Base-by-base conservation (phyloP, 1,139 yeast species). In the Hansenula sp. region DNA sequence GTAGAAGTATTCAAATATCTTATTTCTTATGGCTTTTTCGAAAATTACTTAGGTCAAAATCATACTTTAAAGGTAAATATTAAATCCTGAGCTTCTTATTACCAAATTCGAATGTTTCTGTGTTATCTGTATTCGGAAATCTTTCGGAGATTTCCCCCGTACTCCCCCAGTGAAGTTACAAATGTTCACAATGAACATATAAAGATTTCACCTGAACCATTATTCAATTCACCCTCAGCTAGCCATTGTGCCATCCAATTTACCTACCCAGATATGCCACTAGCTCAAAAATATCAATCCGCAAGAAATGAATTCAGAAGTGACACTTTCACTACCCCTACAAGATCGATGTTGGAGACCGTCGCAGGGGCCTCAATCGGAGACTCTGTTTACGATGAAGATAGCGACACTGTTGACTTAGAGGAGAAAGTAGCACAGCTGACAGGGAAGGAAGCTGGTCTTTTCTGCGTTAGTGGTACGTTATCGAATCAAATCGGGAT, bases 251-350 rank as follows among this genome's bases (percentile, higher is more conserved):
- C n/a, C n/a, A n/a, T n/a, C n/a, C n/a, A n/a, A n/a, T n/a, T n/a
- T n/a, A n/a, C n/a, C n/a, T n/a, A n/a, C n/a, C n/a, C n/a, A 9
- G 24, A n/a, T 5, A 32, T 35, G 30, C 30, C 38, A 5, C 8
- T 35, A 8, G 24, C 21, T 3, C 9, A 25, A 5, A 35, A 25
- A n/a, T 65, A 65, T 43, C 49, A 50, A 12, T 45, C 62, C n/a
- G 63, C 71, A 8, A 50, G 59, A 24, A 79, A 78, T 57, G 86
- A 80, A 57, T 81, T 85, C 63, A 76, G 93, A 60, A 81, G 93
- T 60, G 98, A 91, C 63, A 91, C 97, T 1, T 89, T 90, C 76
- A 91, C 97, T 5, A 88, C 89, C 4, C 98, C 97, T 19, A 83
- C 96, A 1, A 71, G 70, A 40, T 69, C 78, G 41, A 90, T 91